Percentiles rank a stretch among this genome's conserved stretches.
Conservation (phyloP, 2,329 filamentous ascomycete genomes). For the Aquanectria penicillioides region DNA sequence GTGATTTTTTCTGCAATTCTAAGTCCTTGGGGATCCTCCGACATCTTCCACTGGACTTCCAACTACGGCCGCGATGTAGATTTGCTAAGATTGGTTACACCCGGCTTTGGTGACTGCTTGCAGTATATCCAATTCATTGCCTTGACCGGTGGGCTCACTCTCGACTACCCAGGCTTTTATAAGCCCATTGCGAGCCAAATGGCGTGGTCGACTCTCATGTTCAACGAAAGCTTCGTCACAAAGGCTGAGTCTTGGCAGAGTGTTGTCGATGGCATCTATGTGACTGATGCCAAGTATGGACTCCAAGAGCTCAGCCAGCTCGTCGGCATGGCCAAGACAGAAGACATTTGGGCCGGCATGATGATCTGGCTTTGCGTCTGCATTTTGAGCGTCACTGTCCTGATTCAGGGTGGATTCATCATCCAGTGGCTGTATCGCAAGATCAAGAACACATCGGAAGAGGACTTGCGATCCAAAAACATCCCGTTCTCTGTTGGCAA, state of each 20-base stretch:
- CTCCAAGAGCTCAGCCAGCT: constrained; percentile 82
- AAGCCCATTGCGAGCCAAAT: constrained; percentile 90
- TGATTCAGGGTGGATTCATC: constrained; percentile 82
- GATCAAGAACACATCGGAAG: constrained; percentile 77
- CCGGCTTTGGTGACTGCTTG: constrained; percentile 94
- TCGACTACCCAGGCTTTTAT: constrained; percentile 94
- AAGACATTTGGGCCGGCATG: constrained; percentile 94
- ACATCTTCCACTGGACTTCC: constrained; percentile 95
- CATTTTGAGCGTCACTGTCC: constrained; percentile 70
- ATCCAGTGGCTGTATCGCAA: constrained; percentile 79
- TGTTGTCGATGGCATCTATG: constrained; percentile 87
- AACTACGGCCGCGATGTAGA: constrained; percentile 97
- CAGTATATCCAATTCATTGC: constrained; percentile 96
- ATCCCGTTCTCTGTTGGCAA: constrained; percentile 86
- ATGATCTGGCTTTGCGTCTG: constrained; percentile 89
- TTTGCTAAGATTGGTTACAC: constrained; percentile 89
- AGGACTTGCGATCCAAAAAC: constrained; percentile 92
- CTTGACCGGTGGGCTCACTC: constrained; percentile 84
- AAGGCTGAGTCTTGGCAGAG: constrained; percentile 72
- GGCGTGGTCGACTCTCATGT: constrained; percentile 90
- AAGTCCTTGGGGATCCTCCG: constrained; percentile 92
- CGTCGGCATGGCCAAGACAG: constrained; percentile 78
- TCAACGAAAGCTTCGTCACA: constrained; percentile 89
- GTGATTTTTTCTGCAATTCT: constrained; percentile 86
- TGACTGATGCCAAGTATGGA: constrained; percentile 80